Conservation (phyloP, 208 protist species). For the Kentomonas sorsogonicus region DNA sequence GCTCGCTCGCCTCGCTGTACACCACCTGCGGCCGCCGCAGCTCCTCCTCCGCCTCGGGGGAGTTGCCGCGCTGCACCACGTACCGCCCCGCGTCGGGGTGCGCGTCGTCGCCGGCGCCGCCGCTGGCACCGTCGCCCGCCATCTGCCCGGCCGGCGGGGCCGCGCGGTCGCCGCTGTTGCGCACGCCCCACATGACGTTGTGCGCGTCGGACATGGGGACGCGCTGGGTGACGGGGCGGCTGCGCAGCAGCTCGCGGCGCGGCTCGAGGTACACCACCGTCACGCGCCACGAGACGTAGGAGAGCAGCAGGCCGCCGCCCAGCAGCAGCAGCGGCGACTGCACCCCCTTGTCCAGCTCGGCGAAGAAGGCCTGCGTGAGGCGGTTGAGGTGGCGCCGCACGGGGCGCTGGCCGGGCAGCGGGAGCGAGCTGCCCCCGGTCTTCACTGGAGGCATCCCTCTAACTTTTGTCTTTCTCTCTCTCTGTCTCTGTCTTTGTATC, state of each 20-base stretch:
- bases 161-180: conserved; percentile 10
- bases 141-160: not conserved
- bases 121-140: not conserved
- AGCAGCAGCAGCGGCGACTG: conserved; percentile 67
- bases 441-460: too few species aligned
- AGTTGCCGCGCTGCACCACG: conserved; percentile 24
- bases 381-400: conserved; percentile 70
- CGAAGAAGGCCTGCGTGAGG: conserved; percentile 73
- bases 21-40: conserved; percentile 71
- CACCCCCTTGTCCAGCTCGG: conserved; percentile 74
- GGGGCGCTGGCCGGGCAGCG: too few species aligned
- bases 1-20: conserved; percentile 63
- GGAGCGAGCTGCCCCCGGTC: too few species aligned
- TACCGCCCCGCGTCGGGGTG: conserved; percentile 21
- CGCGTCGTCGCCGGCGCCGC: too few species aligned
- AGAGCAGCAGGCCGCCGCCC: conserved; percentile 35
- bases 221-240: conserved; percentile 33
- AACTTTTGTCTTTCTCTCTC: too few species aligned
- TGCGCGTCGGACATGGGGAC: conserved; percentile 65
- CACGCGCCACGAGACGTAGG: conserved; percentile 52
- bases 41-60: conserved; percentile 38
- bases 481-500: too few species aligned
- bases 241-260: conserved; percentile 35
- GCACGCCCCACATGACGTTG: conserved; percentile 76
- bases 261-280: conserved; percentile 51